A percentile compares a stretch with the other conserved stretches of the same genome.
These are phyloP conservation scores for Podospora pseudopauciseta DNA, from an alignment of 495 filamentous ascomycete genomes.

Conservation along the genomic window DNA sequence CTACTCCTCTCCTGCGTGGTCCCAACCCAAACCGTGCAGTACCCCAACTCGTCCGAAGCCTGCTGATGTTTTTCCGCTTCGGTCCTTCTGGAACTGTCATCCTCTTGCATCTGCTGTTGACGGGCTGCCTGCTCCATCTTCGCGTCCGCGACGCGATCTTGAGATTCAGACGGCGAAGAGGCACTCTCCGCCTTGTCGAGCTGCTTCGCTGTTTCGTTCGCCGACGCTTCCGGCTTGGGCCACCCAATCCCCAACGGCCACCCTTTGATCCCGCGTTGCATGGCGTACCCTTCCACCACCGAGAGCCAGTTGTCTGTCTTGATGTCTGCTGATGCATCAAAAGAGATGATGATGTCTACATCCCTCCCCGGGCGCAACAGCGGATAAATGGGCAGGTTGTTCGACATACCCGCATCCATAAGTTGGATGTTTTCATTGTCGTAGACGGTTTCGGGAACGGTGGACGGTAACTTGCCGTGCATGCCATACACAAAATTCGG, in stretches of 20 bases:
- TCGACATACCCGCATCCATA: slow-evolving; percentile 98
- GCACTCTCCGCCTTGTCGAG: slow-evolving; percentile 66
- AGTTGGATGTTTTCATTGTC: slow-evolving; percentile 69
- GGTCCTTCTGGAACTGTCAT: slow-evolving; percentile 12
- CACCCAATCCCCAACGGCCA: slow-evolving; percentile 92
- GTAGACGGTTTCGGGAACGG: slow-evolving; percentile 70
- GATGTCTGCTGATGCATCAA: slow-evolving; percentile 40
- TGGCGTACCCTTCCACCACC: slow-evolving; percentile 86
- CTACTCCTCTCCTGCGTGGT: slow-evolving; percentile 65
- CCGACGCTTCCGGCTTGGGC: slow-evolving; percentile 58
- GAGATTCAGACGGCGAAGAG: slow-evolving; percentile 53
- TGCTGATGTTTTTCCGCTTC: slow-evolving; percentile 34
- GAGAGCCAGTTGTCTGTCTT: slow-evolving; percentile 73
- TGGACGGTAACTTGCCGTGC: slow-evolving; percentile 65
- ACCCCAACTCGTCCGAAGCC: slow-evolving; percentile 62
- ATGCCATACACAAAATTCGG: slow-evolving; percentile 85
- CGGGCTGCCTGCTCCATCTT: slow-evolving; percentile 47
- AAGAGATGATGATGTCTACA: slow-evolving; percentile 77
- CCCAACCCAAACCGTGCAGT: slow-evolving; percentile 95
- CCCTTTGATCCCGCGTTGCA: slow-evolving; percentile 80
- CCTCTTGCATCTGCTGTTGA: slow-evolving; percentile 15
- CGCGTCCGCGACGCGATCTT: slow-evolving; percentile 60
- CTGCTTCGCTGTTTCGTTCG: slow-evolving; percentile 55
- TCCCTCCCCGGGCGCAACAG: slow-evolving; percentile 81
- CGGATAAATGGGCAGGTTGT: slow-evolving; percentile 94